Evolutionary conservation across 2,329 filamentous ascomycete genomes (phyloP).

Genomic region (Aspergillus jensenii): DNA sequence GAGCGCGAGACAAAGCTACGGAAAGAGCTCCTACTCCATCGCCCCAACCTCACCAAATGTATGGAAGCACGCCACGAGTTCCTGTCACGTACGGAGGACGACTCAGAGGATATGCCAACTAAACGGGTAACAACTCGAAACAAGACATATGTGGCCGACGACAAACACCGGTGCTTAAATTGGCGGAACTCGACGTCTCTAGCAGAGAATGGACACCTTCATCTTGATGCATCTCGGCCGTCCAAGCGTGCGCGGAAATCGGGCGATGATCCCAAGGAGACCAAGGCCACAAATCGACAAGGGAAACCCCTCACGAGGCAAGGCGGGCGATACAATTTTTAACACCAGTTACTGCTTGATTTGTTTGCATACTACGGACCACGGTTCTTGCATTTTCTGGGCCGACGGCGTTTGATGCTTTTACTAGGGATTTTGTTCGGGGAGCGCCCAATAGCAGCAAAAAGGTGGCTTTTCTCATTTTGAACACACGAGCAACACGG

Average conservation of each 20-base stretch:
- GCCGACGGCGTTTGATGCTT: conserved; percentile 9
- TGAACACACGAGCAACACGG: conserved; percentile 21
- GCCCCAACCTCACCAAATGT: conserved; percentile 71
- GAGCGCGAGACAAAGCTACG: conserved; percentile 81
- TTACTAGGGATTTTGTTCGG: background rate
- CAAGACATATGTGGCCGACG: conserved; percentile 58
- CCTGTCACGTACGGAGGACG: conserved; percentile 55
- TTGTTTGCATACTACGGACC: conserved; percentile 6
- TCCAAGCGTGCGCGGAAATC: conserved; percentile 50
- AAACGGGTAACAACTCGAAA: conserved; percentile 63
- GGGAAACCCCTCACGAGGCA: conserved; percentile 53
- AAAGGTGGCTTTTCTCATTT: conserved; percentile 14
- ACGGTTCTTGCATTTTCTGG: conserved; percentile 6
- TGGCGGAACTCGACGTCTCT: conserved; percentile 67
- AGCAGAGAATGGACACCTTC: conserved; percentile 58
- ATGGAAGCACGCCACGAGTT: conserved; percentile 81
- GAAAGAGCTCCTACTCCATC: conserved; percentile 79
- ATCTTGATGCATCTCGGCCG: conserved; percentile 57
- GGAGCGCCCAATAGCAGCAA: conserved; percentile 10
- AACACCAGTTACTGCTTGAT: conserved; percentile 10
- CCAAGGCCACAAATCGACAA: conserved; percentile 46
- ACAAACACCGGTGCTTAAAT: conserved; percentile 59
- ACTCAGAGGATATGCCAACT: conserved; percentile 46
- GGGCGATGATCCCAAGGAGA: conserved; percentile 39
- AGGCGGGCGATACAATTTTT: conserved; percentile 50